Evolutionary conservation across 1,139 yeast genomes (phyloP), one percentile per base, ranked within the genome.

Genomic region (Dujonia santamariae): DNA sequence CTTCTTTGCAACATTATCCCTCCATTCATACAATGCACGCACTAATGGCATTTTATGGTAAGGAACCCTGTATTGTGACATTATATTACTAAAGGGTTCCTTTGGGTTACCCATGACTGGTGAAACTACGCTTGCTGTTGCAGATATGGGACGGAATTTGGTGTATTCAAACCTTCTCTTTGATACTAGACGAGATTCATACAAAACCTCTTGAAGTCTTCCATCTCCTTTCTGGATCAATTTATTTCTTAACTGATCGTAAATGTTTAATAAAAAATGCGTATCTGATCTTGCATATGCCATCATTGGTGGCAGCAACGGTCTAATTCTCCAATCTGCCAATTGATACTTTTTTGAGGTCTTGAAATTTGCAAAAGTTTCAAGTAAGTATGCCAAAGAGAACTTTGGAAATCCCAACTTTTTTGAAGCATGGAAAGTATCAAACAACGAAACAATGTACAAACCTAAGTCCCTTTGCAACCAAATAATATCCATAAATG

Each of bases 401-500:
- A 84, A 83, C 47, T 80, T 82, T 8, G 95, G 88, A 40, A 88
- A 74, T 0, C 87, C 86, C 21, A 94, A 64, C 14, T 76, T 77
- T 44, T 77, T 79, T 0, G 96, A 78, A 0, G 98, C 98, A 60
- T 84, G 92, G 55, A 75, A 90, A 0, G 98, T 94, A 55, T 94
- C 99, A 56, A 94, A 92, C 19, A 94, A 61, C 26, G 94, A 78
- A 6, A 92, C 98, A 16, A 94, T 65, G 48, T 94, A 94, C 11
- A 94, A 62, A 0, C 99, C 99, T 44, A 94, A 71, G 53, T 94
- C 98, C 46, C 98, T 72, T 61, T 94, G 99, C 28, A 94, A 67
- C 99, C 99, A 94, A 32, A 87, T 82, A 7, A 92, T 85, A 65
- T 94, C 99, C 96, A 88, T 88, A 45, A 80, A 82, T 0, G 98